These are phyloP conservation scores for Posidonia oceanica DNA, from an alignment of 116 monocot species.

Conservation along the genomic window DNA sequence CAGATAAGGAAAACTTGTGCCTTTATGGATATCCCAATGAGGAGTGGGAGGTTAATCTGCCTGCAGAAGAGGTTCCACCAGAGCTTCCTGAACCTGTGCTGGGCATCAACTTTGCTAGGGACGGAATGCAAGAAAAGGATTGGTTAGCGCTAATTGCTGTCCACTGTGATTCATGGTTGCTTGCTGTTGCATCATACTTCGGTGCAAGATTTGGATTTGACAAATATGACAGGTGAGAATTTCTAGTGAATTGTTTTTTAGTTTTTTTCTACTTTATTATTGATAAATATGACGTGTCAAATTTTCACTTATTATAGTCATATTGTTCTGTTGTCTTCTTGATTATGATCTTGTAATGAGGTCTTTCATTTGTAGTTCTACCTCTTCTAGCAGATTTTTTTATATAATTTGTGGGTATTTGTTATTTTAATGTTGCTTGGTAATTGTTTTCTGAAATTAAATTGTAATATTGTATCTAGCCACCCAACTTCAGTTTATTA, in stretches of 20 bases:
- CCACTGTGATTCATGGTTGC: conserved; percentile 19
- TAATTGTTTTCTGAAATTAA: no score
- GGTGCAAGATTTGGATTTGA: conserved; percentile 19
- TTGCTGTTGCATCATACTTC: conserved; percentile 17
- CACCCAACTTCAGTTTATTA: no score
- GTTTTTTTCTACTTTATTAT: not conserved
- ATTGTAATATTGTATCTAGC: no score
- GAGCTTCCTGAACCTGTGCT: conserved; percentile 23
- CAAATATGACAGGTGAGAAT: conserved; percentile 14
- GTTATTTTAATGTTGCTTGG: no score
- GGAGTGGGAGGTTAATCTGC: conserved; percentile 20
- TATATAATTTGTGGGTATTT: no score
- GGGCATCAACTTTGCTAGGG: conserved; percentile 21
- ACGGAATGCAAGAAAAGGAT: conserved; percentile 23
- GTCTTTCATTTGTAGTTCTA: no score
- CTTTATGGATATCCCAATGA: conserved; percentile 20
- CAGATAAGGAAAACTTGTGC: conserved; percentile 22
- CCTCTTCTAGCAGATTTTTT: no score
- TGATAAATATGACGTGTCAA: no score
- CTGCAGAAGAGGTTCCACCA: conserved; percentile 19
- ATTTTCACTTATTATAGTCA: no score
- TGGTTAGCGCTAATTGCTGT: conserved; percentile 20
- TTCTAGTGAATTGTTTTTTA: not conserved
- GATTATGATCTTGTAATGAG: not conserved
- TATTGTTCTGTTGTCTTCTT: not conserved